Evolutionary conservation across 768 basidiomycete species (phyloP), one percentile per base, ranked within the genome.

Genomic region (Lactifluus hygrophoroides): DNA sequence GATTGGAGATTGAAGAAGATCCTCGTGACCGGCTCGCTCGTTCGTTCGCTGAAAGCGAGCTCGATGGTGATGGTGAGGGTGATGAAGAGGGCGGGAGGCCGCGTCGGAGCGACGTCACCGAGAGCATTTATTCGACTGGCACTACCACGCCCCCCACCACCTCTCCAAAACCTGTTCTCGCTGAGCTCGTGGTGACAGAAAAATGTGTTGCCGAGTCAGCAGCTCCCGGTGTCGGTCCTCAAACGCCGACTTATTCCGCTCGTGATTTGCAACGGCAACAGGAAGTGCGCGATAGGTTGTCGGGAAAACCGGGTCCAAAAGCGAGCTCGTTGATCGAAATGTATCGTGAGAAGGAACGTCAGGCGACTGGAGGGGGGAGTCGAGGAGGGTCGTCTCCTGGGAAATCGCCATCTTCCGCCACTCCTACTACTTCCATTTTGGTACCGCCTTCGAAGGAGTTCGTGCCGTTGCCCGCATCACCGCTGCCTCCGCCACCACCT

Each of bases 301-400:
- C 58, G 0, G 58, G 70, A 66, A 40, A 51, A 69, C 47, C 51
- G 65, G 17, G 57, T 73, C 14, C 83, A 82, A 73, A 84, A 72
- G 89, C 88, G 0, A 83, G 86, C 3, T 80, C 84, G 1, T 75
- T 92, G 51, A 92, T 91, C 64, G 88, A 90, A 69, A 87, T 92
- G 87, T 92, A 90, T 65, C 81, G 88, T 51, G 85, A 91, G 72
- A 66, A 87, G 83, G 75, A 81, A 14, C 63, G 63, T 9, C 40
- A 38, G 78, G 65, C 79, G 75, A 54, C 56, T n/a, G n/a, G n/a
- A n/a, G n/a, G n/a, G n/a, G n/a, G n/a, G n/a, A n/a, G n/a, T n/a
- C n/a, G n/a, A n/a, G n/a, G n/a, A n/a, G n/a, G n/a, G n/a, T n/a
- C n/a, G n/a, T 43, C 66, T 44, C 60, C 67, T 3, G 66, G 68